Percentiles rank a stretch among this genome's conserved stretches.
Evolutionary conservation across 169 alveolate genomes (phyloP).

Genomic region (Babesia bigemina): DNA sequence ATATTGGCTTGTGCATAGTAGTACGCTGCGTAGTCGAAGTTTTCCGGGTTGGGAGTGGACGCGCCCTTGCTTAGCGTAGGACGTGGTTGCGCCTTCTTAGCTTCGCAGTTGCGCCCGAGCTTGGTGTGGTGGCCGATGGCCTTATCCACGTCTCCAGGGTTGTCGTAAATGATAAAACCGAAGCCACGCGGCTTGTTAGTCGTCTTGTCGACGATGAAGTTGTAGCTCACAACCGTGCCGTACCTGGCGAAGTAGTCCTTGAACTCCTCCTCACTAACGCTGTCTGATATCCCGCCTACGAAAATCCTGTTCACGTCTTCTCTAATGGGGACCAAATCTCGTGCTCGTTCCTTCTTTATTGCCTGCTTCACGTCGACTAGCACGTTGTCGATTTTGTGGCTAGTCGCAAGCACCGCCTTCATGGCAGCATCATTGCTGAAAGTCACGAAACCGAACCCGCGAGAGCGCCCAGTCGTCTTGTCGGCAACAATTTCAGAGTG

Average conservation of each 20-base stretch:
- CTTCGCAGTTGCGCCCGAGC: slow-evolving; percentile 88
- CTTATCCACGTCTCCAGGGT: slow-evolving; percentile 78
- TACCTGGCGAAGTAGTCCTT: slow-evolving; percentile 81
- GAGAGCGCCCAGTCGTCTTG: slow-evolving; percentile 84
- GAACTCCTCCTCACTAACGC: slow-evolving; percentile 76
- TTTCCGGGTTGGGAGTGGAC: slow-evolving; percentile 8
- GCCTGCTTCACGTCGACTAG: slow-evolving; percentile 69
- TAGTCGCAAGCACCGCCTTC: slow-evolving; percentile 71
- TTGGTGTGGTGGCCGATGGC: slow-evolving; percentile 81
- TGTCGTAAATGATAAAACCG: slow-evolving; percentile 87
- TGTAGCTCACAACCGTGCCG: slow-evolving; percentile 87
- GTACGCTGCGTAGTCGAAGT: slow-evolving; percentile 55
- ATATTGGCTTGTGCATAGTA: slow-evolving; percentile 70
- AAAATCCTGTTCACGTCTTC: slow-evolving; percentile 80
- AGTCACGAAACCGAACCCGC: slow-evolving; percentile 93
- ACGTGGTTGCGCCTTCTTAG: slow-evolving; percentile 87
- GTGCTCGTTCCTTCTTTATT: slow-evolving; percentile 74
- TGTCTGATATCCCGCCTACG: slow-evolving; percentile 90
- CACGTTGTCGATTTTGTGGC: slow-evolving; percentile 80
- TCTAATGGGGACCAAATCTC: slow-evolving; percentile 73
- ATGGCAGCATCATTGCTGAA: slow-evolving; percentile 71
- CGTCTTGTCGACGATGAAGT: slow-evolving; percentile 82
- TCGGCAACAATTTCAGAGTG: slow-evolving; percentile 75
- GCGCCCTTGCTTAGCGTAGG: slow-evolving; percentile 18
- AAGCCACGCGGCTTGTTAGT: slow-evolving; percentile 91